A percentile compares a stretch with the other conserved stretches of the same genome.
phyloP scores from a whole-genome alignment of 345 rosid species.

The Corchorus olitorius region DNA sequence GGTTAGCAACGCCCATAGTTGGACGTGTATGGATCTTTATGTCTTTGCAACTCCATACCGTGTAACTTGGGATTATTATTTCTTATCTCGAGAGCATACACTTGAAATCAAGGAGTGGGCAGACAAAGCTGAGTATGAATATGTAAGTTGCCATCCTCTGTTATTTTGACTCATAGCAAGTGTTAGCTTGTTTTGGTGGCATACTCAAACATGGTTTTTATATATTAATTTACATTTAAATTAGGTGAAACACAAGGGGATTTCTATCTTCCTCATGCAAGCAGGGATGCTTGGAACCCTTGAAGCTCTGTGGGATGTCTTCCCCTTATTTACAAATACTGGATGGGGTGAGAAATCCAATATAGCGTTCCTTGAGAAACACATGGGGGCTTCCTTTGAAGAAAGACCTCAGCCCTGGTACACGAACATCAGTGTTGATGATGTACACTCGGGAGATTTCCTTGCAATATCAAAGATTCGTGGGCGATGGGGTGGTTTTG shows the following conservation, averaged over 20 bases:
- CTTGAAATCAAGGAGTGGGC: slow-evolving; percentile 83
- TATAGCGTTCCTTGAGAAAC: slow-evolving; percentile 79
- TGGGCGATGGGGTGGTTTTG: slow-evolving; percentile 96
- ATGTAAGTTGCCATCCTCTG: slow-evolving; percentile 49
- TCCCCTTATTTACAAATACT: slow-evolving; percentile 91
- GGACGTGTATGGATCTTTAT: slow-evolving; percentile 98
- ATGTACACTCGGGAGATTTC: slow-evolving; percentile 88
- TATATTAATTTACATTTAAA: background rate
- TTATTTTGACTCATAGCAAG: background rate
- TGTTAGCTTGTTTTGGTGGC: slow-evolving; percentile 16
- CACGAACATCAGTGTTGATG: slow-evolving; percentile 63
- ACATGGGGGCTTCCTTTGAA: slow-evolving; percentile 82
- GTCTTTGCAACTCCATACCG: slow-evolving; percentile 94
- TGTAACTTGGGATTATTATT: slow-evolving; percentile 95
- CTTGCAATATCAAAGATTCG: slow-evolving; percentile 90
- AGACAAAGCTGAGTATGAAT: slow-evolving; percentile 81
- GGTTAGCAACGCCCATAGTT: slow-evolving; percentile 85
- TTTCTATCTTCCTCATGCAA: slow-evolving; percentile 96
- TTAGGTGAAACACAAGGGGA: slow-evolving; percentile 86
- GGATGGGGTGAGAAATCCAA: slow-evolving; percentile 95
- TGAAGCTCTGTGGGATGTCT: slow-evolving; percentile 91
- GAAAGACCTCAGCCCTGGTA: slow-evolving; percentile 84
- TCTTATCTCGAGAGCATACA: slow-evolving; percentile 80
- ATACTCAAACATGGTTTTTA: background rate
- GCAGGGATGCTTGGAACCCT: slow-evolving; percentile 98